phyloP scores from a whole-genome alignment of 164 flowering plant species.

The Annona squamosa region DNA sequence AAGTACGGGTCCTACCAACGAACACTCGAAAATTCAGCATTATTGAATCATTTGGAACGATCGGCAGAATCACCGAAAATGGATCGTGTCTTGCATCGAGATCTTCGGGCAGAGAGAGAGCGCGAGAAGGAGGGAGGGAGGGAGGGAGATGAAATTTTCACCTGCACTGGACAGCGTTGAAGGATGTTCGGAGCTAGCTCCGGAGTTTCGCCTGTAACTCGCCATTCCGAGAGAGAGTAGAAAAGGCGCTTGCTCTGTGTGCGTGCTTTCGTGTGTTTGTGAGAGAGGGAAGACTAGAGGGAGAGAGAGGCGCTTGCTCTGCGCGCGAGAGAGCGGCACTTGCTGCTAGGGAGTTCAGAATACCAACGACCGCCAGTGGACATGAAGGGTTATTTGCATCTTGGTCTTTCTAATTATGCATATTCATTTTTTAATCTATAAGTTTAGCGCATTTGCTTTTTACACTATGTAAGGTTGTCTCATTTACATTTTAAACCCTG shows the following conservation, averaged over 20 bases:
- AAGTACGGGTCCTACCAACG: not conserved
- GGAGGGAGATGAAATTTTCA: not conserved
- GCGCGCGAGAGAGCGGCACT: too few relatives aligned
- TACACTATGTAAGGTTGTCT: too few relatives aligned
- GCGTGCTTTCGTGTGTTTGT: too few relatives aligned
- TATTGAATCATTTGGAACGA: not conserved
- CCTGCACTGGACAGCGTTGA: slow-evolving; percentile 1
- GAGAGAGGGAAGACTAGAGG: not conserved
- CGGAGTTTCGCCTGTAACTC: not conserved
- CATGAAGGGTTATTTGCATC: too few relatives aligned
- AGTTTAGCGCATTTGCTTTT: too few relatives aligned
- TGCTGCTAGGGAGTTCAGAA: too few relatives aligned
- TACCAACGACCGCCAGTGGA: too few relatives aligned
- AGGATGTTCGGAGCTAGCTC: slow-evolving; percentile 1
- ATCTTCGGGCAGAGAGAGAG: not conserved
- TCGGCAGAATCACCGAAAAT: not conserved
- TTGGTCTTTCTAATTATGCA: too few relatives aligned
- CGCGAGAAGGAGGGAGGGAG: not conserved
- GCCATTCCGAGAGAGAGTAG: slow-evolving; percentile 1
- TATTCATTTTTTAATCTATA: too few relatives aligned
- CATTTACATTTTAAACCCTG: too few relatives aligned
- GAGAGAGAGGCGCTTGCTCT: not conserved
- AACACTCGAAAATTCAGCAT: not conserved
- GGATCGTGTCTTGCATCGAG: not conserved
- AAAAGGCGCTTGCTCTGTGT: too few relatives aligned